Evolutionary conservation across 371 early-diverging fungal species (phyloP).

Genomic region (Actinomortierella ambigua): DNA sequence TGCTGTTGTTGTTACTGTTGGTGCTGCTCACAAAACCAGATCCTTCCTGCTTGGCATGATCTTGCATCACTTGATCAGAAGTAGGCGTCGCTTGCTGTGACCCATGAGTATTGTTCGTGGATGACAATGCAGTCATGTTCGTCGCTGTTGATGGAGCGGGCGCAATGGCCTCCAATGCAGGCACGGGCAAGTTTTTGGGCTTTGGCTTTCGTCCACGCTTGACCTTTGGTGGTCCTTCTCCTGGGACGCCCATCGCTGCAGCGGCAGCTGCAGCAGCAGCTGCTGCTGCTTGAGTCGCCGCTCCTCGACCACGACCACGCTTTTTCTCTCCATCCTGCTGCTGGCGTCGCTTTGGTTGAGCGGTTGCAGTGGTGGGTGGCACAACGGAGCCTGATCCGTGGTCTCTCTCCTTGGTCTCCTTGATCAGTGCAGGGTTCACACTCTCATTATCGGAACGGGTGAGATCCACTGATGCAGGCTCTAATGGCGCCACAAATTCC

Average conservation of each 20-base stretch:
- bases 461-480: no score
- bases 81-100: background rate
- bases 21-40: no score
- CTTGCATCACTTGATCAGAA: background rate
- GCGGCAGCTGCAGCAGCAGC: background rate
- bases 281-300: no score
- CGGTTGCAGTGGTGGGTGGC: background rate
- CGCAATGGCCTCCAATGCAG: constrained; percentile 15
- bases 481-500: no score
- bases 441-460: no score
- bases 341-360: background rate
- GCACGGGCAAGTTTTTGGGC: constrained; percentile 15
- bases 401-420: background rate
- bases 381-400: background rate
- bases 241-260: background rate
- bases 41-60: no score
- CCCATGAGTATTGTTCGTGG: background rate
- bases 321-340: background rate
- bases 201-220: constrained; percentile 34
- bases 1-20: background rate
- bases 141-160: background rate
- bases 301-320: no score
- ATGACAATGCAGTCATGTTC: background rate
- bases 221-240: constrained; percentile 8
- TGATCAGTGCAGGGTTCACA: no score